A percentile compares a stretch with the other conserved stretches of the same genome.
Conservation (phyloP, 225 moss, liverwort and hornwort species). For the Pleurozium schreberi region DNA sequence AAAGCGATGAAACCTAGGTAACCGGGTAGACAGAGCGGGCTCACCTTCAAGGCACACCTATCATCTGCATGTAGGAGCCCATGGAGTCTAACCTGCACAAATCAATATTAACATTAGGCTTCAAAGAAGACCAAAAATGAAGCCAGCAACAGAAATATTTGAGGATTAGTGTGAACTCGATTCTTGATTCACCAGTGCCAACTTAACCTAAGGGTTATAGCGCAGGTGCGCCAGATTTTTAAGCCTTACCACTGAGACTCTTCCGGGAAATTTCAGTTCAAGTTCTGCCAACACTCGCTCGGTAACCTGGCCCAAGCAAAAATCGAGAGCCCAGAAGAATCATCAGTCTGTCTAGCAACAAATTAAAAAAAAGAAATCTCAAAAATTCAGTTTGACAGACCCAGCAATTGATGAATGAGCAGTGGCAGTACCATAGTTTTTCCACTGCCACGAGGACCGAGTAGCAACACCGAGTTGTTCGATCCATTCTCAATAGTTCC, state of each 20-base stretch:
- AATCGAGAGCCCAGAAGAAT: neutral
- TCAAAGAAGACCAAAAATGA: neutral
- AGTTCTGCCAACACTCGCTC: conserved; percentile 76
- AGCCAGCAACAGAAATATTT: neutral
- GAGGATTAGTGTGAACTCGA: neutral
- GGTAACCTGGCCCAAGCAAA: conserved; percentile 38
- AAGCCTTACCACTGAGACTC: conserved; percentile 52
- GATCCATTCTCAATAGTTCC: conserved; percentile 68
- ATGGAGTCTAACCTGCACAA: conserved; percentile 72
- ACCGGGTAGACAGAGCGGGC: neutral
- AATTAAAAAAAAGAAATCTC: neutral
- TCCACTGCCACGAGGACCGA: conserved; percentile 93
- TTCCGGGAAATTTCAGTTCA: conserved; percentile 43
- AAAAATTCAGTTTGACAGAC: neutral
- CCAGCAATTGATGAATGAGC: neutral
- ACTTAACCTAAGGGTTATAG: neutral
- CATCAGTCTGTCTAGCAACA: neutral
- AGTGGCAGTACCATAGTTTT: conserved; percentile 59
- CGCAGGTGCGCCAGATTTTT: neutral
- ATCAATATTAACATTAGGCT: neutral
- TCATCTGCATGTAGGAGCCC: conserved; percentile 92
- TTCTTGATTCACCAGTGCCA: neutral
- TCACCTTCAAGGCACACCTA: conserved; percentile 76
- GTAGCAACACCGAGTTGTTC: conserved; percentile 83
- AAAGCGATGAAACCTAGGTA: neutral